Base-by-base conservation (phyloP, 495 filamentous ascomycete genomes). In the Annulohypoxylon moriforme region DNA sequence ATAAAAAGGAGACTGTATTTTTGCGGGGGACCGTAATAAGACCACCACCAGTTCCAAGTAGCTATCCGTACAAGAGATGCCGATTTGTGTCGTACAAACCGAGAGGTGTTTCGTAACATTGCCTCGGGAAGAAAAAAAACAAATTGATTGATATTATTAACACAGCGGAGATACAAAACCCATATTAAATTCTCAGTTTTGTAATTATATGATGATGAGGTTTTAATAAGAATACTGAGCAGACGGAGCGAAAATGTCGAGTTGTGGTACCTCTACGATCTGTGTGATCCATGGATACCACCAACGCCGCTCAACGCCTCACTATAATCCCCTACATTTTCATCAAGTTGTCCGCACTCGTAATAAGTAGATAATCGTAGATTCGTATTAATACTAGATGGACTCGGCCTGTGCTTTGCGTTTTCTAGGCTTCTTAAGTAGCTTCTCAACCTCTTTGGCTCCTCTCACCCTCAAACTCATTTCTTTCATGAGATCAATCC, bases 401-500 rank as follows among this genome's bases (percentile, higher is more conserved):
- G 61, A 57, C n/a, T 64, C 49, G 6, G 49, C 65, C 59, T 75
- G 79, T 1, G 65, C 52, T 13, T 66, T 79, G 27, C 77, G 64
- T 25, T 62, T 71, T 14, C 78, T 81, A 18, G 81, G 87, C 78
- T 80, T 86, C 76, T 87, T 91, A 71, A 94, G 77, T 22, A 96
- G 78, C 52, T 84, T 84, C 18, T 86, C 87, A 2, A 92, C 74
- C 68, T 92, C 89, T 47, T 90, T 90, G 68, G 83, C 75, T 13
- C 90, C 93, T 49, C 93, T 85, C 25, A 83, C 80, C 59, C 94
- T 85, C 29, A 97, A 78, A 53, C 85, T 95, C 65, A 94, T 78
- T 76, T 97, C 94, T 74, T 89, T 94, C 77, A 94, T 91, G 71
- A 98, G 85, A 50, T 91, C 84, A 0, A 87, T 81, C 96, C 96